Evolutionary conservation across 176 grass and related monocot genomes (phyloP).

Genomic region (Guadua angustifolia): DNA sequence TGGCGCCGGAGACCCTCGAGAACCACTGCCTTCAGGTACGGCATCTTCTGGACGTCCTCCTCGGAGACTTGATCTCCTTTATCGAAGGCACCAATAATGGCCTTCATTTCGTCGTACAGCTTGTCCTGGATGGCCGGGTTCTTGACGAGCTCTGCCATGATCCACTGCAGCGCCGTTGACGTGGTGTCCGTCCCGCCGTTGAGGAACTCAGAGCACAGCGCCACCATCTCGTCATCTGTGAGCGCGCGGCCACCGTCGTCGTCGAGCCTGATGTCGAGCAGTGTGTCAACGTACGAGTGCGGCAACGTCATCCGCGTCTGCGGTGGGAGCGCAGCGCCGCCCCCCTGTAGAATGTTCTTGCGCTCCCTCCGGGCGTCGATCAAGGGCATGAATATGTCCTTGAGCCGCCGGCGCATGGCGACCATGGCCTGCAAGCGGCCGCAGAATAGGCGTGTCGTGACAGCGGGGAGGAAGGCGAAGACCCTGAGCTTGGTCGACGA

Average conservation of each 20-base stretch:
- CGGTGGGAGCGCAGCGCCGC: too few relatives aligned
- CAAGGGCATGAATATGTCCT: conserved; percentile 36
- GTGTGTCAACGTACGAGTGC: conserved; percentile 59
- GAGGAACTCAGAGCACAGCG: conserved; percentile 57
- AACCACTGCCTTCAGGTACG: conserved; percentile 60
- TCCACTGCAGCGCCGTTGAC: conserved; percentile 63
- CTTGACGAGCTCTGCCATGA: conserved; percentile 67
- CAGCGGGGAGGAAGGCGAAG: conserved; percentile 35
- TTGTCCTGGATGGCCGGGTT: conserved; percentile 48
- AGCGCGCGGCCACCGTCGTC: conserved; percentile 44
- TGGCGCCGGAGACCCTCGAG: conserved; percentile 63
- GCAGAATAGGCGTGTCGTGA: conserved; percentile 50
- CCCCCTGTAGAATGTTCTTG: neutral
- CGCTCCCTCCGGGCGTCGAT: conserved; percentile 42
- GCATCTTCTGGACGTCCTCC: conserved; percentile 45
- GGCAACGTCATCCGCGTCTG: conserved; percentile 1
- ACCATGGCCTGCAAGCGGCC: conserved; percentile 21
- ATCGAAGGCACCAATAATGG: neutral
- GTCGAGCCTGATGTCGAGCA: conserved; percentile 47
- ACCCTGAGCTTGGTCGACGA: conserved; percentile 13
- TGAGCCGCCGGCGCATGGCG: conserved; percentile 23
- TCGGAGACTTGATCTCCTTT: conserved; percentile 35
- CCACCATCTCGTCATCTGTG: conserved; percentile 43
- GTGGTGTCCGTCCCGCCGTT: conserved; percentile 66
- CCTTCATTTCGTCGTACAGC: conserved; percentile 46